Base-by-base conservation (phyloP, 129 eudicot genomes). In the Solidago caesia region DNA sequence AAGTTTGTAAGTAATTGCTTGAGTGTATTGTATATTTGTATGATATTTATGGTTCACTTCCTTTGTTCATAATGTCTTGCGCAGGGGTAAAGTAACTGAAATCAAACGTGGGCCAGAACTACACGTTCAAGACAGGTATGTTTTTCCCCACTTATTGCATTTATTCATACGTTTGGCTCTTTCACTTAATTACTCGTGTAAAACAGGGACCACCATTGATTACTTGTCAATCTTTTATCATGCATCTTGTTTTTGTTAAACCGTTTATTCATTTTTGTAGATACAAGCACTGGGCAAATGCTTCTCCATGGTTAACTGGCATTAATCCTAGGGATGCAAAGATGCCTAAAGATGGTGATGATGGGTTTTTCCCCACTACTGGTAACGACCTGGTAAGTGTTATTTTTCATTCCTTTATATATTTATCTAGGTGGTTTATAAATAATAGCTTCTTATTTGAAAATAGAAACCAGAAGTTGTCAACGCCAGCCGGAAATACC, bases 301-400 rank as follows among this genome's bases (percentile, higher is more conserved):
- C 99, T 59, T 91, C 97, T 68, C 99, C 99, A 57, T 95, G 96
- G 99, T 82, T 94, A 70, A 52, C 46, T 74, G 86, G 93, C 16
- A 88, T 43, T 59, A 95, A 95, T 80, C 96, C 97, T 70, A 86
- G 93, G 82, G 99, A 95, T 79, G 83, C 72, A 56, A 81, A 80
- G 70, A 95, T 91, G 97, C 99, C 99, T 68, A 68, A 84, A 80
- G 81, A 95, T 85, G 99, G 99, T 4, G 96, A 95, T 74, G 99
- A 95, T 70, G 99, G 99, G 6, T 91, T 88, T 78, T 95, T 75
- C 33, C 99, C 99, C 47, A 89, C 96, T 84, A 82, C 94, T 29
- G 97, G 97, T 27, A 95, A 84, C 82, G 99, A 95, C 6, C 74
- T 95, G 91, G 99, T 89, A 82, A 61, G 82, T 77, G 55, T 6